Base-by-base conservation (phyloP, 495 filamentous ascomycete species). In the Penicillium manginii region DNA sequence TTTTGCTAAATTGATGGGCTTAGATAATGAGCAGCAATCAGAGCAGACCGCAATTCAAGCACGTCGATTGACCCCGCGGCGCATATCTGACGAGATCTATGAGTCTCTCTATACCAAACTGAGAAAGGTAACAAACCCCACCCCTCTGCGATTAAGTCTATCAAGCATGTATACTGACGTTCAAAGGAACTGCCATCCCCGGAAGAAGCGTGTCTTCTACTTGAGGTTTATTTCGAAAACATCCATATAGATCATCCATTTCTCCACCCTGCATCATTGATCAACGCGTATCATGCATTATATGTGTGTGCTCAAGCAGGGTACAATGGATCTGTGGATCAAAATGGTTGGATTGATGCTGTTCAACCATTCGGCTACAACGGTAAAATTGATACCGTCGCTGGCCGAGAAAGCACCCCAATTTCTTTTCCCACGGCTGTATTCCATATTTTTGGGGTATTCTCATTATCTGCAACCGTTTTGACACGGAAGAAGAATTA, bases 201-300 rank as follows among this genome's bases (percentile, higher is more conserved):
- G 1, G 60, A 62, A 42, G 63, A 64, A 15, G 63, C 63, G 0
- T 45, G 49, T 12, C 5, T 55, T 12, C 49, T 69, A 12, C 45
- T 69, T 1, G 60, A 40, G 8, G 32, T 69, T 32, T 69, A 69
- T 32, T 62, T 69, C 14, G 60, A 61, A 12, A 50, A 64, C 11
- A 59, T 69, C 14, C 63, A 69, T 37, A 55, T 69, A 19, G 66
- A 69, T 23, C 60, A 69, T 23, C 66, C 66, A 17, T 64, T 66
- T 29, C 55, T 69, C 0, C 60, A 66, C 29, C 63, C 63, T 3
- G 40, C 55, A 11, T 69, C 66, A 2, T 29, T 69, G 18, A 21
- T 63, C 12, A 63, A 61, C 32, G 66, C 66, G 17, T 69, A 69
- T 49, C 35, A 62, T 1, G 62, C 63, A 5, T 48, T 69, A 17